phyloP scores from a whole-genome alignment of 306 rosid species.

The Cucurbita argyrosperma region DNA sequence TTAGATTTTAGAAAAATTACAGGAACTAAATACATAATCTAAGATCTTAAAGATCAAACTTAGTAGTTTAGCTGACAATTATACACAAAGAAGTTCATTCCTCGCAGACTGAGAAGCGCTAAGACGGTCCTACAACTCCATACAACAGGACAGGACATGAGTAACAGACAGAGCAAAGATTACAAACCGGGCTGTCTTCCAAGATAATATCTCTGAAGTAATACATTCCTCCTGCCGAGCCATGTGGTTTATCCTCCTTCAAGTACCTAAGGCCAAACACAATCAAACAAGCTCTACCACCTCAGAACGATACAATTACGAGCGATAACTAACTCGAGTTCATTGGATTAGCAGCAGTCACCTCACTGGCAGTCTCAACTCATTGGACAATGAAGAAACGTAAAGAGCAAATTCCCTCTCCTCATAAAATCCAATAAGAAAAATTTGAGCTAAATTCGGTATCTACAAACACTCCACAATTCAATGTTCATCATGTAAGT shows the following conservation, averaged over 20 bases:
- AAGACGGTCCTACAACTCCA: background rate
- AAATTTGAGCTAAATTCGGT: constrained; percentile 75
- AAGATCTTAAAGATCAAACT: background rate
- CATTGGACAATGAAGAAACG: constrained; percentile 85
- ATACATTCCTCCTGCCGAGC: constrained; percentile 83
- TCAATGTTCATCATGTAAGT: background rate
- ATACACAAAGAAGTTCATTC: background rate
- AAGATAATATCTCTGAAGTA: constrained; percentile 70
- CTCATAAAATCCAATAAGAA: constrained; percentile 80
- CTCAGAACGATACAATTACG: background rate
- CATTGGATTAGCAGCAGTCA: constrained; percentile 9
- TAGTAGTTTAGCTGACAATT: background rate
- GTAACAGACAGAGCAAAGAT: background rate
- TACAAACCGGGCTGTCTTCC: constrained; percentile 83
- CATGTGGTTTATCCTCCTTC: constrained; percentile 96
- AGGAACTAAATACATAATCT: background rate
- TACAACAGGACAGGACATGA: background rate
- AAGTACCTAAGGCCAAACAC: constrained; percentile 47
- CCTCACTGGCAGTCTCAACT: constrained; percentile 90
- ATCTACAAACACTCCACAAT: constrained; percentile 29
- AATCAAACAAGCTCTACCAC: background rate
- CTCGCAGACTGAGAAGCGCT: background rate
- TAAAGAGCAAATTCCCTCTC: constrained; percentile 89
- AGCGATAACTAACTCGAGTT: background rate
- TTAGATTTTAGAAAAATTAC: background rate